A percentile compares a stretch with the other conserved stretches of the same genome.
Conservation (phyloP, 345 rosid genomes). For the Leavenworthia alabamica region DNA sequence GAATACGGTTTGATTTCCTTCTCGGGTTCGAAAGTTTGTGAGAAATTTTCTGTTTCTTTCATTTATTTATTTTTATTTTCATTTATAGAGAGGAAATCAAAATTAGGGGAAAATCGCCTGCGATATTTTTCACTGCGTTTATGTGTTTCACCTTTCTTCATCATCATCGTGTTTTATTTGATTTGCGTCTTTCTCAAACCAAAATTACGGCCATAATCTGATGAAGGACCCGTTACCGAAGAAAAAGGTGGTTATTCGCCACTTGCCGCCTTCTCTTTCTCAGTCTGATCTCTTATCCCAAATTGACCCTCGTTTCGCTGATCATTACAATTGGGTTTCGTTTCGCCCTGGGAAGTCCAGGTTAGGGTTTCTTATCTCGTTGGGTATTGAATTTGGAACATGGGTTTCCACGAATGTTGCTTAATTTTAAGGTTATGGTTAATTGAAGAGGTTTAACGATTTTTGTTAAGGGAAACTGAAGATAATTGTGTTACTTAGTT, state of each 20-base stretch:
- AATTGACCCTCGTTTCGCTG: conserved; percentile 47
- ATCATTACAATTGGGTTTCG: conserved; percentile 51
- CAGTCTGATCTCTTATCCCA: conserved; percentile 51
- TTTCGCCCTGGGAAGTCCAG: conserved; percentile 54
- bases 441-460: not conserved
- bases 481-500: not conserved
- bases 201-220: conserved; percentile 2
- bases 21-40: too few relatives aligned
- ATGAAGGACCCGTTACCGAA: conserved; percentile 45
- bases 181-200: not conserved
- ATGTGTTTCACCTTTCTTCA: conserved; percentile 22
- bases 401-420: not conserved
- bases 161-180: conserved; percentile 12
- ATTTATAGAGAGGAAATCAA: not conserved
- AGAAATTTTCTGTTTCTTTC: too few relatives aligned
- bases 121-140: conserved; percentile 4
- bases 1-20: too few relatives aligned
- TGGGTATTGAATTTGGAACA: not conserved
- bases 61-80: too few relatives aligned
- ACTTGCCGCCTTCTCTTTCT: conserved; percentile 64
- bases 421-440: conserved; percentile 20
- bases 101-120: conserved; percentile 30
- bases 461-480: not conserved
- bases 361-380: conserved; percentile 21
- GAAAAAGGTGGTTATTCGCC: conserved; percentile 66